phyloP scores from a whole-genome alignment of 177 flowering plant species.

The Vitis hybrid region DNA sequence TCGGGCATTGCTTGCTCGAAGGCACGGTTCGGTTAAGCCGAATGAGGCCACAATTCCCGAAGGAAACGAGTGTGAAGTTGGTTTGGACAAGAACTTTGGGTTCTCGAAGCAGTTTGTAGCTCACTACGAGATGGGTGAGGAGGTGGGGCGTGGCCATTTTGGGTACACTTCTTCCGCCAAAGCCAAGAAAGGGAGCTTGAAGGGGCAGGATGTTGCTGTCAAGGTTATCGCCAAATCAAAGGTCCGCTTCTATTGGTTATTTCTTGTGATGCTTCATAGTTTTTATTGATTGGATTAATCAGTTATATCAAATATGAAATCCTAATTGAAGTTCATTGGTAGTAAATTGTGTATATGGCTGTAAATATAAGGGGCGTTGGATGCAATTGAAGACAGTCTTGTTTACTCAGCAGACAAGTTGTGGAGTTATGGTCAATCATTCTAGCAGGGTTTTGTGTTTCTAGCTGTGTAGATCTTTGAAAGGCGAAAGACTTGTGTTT shows the following conservation, averaged over 20 bases:
- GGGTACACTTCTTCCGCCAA: constrained; percentile 67
- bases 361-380: background rate
- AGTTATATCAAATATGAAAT: too few relatives aligned
- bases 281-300: too few relatives aligned
- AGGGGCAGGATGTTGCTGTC: constrained; percentile 70
- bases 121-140: constrained; percentile 62
- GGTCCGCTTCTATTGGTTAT: constrained; percentile 27
- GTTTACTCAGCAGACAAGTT: background rate
- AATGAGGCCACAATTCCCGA: constrained; percentile 89
- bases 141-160: constrained; percentile 69
- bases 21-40: constrained; percentile 88
- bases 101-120: constrained; percentile 44
- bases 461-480: background rate
- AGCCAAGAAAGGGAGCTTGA: constrained; percentile 58
- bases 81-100: constrained; percentile 56
- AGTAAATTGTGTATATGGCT: background rate
- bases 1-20: constrained; percentile 67
- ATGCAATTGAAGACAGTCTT: background rate
- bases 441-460: background rate
- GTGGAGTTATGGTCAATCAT: background rate
- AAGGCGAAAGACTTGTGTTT: background rate
- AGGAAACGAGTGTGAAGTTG: constrained; percentile 56
- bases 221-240: constrained; percentile 70
- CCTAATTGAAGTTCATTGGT: too few relatives aligned
- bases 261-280: background rate